phyloP scores from a whole-genome alignment of 2,329 filamentous ascomycete genomes.

The Beauveria medogensis region DNA sequence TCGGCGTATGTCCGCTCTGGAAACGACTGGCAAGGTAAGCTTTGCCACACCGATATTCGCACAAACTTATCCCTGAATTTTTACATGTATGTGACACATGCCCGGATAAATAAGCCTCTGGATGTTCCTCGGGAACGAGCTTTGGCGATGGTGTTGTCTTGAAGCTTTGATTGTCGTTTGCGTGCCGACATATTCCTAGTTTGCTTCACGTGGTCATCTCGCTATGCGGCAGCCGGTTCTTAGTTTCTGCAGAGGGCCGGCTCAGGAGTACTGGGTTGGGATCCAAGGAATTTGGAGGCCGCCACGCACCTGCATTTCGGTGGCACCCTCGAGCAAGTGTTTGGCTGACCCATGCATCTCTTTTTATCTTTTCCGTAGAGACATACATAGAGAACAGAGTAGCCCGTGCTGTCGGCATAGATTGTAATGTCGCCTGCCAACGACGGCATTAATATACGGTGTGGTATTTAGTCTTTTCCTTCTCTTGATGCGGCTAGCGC shows the following conservation, averaged over 20 bases:
- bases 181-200: neutral
- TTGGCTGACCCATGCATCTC: neutral
- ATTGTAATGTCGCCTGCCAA: neutral
- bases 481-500: neutral
- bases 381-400: too few relatives aligned
- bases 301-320: neutral
- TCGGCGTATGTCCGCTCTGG: neutral
- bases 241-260: neutral
- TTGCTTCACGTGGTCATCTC: conserved; percentile 4
- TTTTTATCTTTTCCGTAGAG: neutral
- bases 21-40: neutral
- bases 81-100: neutral
- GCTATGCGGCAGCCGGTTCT: neutral
- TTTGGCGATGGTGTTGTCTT: neutral
- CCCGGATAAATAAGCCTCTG: neutral
- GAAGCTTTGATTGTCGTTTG: neutral
- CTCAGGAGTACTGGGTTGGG: neutral
- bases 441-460: neutral
- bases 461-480: neutral
- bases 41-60: neutral
- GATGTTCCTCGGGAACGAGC: neutral
- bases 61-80: neutral
- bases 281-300: neutral
- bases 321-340: neutral
- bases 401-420: too few relatives aligned